Conservation (phyloP, 2,329 filamentous ascomycete species). For the Penicillium palitans region DNA sequence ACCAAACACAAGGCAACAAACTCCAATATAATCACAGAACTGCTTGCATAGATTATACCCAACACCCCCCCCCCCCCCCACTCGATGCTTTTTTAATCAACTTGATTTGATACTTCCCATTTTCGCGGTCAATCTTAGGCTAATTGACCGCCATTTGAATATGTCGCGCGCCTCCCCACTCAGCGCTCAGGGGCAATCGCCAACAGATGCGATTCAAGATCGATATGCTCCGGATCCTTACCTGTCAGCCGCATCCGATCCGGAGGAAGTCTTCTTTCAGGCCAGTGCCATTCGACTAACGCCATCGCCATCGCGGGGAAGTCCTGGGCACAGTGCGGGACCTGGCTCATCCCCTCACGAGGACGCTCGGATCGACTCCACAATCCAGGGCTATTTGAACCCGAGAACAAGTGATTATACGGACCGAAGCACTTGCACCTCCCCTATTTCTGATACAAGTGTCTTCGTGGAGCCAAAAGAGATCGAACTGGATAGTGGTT, state of each 20-base stretch:
- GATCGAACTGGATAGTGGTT: conserved; percentile 17
- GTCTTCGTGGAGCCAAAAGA: conserved; percentile 20
- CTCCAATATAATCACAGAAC: not conserved
- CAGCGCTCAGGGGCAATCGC: conserved; percentile 21
- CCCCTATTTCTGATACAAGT: conserved; percentile 9
- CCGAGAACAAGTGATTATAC: conserved; percentile 14
- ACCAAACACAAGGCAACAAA: not conserved
- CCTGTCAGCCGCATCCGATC: conserved; percentile 40
- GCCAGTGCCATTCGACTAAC: conserved; percentile 37
- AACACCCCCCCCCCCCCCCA: not conserved
- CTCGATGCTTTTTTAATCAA: not conserved
- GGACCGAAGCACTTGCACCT: conserved; percentile 11
- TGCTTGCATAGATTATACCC: not conserved
- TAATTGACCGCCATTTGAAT: conserved; percentile 9
- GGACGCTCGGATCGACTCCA: conserved; percentile 18
- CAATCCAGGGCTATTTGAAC: conserved; percentile 14
- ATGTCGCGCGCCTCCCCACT: conserved; percentile 28
- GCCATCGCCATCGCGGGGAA: conserved; percentile 29
- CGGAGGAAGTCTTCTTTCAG: conserved; percentile 40
- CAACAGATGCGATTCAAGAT: conserved; percentile 33
- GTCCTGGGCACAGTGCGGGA: conserved; percentile 19
- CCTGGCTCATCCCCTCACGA: conserved; percentile 17
- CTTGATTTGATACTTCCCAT: not conserved
- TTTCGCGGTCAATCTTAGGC: not conserved
- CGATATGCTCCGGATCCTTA: conserved; percentile 40